Base-by-base conservation (phyloP, 495 filamentous ascomycete species). In the Paragyromitra xinjiangensis region DNA sequence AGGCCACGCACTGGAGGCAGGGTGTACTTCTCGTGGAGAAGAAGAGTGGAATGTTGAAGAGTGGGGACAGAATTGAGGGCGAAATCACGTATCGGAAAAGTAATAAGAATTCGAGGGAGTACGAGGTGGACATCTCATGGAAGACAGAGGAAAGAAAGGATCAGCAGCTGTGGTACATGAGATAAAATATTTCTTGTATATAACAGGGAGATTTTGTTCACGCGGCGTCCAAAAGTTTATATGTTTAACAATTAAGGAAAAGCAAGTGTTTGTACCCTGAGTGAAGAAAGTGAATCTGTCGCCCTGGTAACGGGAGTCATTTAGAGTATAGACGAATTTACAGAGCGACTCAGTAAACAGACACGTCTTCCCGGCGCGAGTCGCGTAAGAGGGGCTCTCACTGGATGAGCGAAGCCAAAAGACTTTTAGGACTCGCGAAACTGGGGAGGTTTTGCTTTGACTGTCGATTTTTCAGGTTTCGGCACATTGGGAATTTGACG, bases 1-100 rank as follows among this genome's bases (percentile, higher is more conserved):
- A 78, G 48, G 55, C 79, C 42, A 86, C 85, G 9, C 85, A 86
- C 78, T 86, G 85, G 85, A 81, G 81, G 44, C 82, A 84, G 58
- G 84, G 84, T 3, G 82, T 86, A 3, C 51, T 85, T 62, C 58
- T 84, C 39, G 73, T 84, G 44, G 83, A 84, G 44, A 69, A 75
- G 22, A 83, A 80, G 73, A 81, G 70, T 1, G 73, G 65, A 58
- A 50, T 73, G 16, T n/a, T 83, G 26, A 83, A 78, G 44, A 69
- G 6, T 1, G 82, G 80, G 1, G 79, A 74, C 22, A 72, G 34
- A 6, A 59, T 85, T 19, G 73, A 82, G 56, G 84, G 84, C n/a
- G 75, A 81, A 24, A 64, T 85, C 8, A 82, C 73, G 5, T 84
- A 83, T 56, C 78, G 76, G 4, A 83, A 84, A 70, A 70, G 70